Percentiles rank a stretch among this genome's conserved stretches.
These are phyloP conservation scores for Thraustochytrium sp. DNA, from an alignment of 352 stramenopile genomes.

Conservation along the genomic window DNA sequence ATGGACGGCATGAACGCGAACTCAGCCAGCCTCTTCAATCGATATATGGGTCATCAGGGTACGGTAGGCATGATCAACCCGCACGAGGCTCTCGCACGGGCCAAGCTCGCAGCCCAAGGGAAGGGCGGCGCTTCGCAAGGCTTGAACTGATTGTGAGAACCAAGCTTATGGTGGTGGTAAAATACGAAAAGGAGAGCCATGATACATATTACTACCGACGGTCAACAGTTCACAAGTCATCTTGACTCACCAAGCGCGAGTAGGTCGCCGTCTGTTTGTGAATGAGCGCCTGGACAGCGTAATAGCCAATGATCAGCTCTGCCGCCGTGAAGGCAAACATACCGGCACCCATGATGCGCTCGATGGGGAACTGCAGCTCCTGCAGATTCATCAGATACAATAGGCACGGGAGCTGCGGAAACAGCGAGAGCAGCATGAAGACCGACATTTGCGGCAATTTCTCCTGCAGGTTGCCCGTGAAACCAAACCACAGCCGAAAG, in stretches of 20 bases:
- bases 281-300: background rate
- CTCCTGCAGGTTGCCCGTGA: slow-evolving; percentile 36
- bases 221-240: background rate
- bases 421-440: slow-evolving; percentile 30
- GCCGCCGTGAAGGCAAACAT: slow-evolving; percentile 18
- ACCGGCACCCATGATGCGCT: background rate
- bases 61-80: too few species aligned
- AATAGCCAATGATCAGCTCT: slow-evolving; percentile 16
- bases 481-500: slow-evolving; percentile 35
- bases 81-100: too few species aligned
- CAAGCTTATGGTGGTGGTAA: too few species aligned
- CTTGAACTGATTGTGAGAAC: too few species aligned
- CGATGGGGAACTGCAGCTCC: slow-evolving; percentile 17
- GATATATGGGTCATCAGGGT: too few species aligned
- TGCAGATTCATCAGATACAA: slow-evolving; percentile 38
- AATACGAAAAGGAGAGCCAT: too few species aligned
- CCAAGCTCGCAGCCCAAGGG: too few species aligned
- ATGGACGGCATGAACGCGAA: too few species aligned
- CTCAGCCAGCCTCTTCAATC: too few species aligned
- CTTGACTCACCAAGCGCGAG: background rate
- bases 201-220: background rate
- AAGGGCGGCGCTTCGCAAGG: too few species aligned
- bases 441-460: slow-evolving; percentile 34
- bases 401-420: slow-evolving; percentile 30
- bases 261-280: slow-evolving; percentile 29